phyloP scores from a whole-genome alignment of 208 protist species.

The Trypanosoma platydactyli region DNA sequence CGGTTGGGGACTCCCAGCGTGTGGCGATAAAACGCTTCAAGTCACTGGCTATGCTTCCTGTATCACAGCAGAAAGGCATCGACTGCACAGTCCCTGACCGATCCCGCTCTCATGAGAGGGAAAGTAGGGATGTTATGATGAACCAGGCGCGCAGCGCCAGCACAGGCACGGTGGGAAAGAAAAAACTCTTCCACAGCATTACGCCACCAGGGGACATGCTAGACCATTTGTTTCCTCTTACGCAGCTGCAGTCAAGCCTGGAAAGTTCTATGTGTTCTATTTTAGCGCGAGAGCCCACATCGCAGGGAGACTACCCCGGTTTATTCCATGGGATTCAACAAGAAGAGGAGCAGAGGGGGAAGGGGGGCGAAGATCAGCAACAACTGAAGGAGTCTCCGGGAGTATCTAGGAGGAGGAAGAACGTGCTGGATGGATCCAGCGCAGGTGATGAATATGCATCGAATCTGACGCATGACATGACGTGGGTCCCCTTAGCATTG shows the following conservation, averaged over 20 bases:
- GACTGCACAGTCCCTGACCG: background rate
- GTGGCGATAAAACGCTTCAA: background rate
- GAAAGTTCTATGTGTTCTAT: background rate
- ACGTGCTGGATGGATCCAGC: too few species aligned
- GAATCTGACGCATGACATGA: too few species aligned
- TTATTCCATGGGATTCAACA: too few species aligned
- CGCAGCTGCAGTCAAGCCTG: conserved; percentile 1
- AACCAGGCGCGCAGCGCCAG: background rate
- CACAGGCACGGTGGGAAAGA: background rate
- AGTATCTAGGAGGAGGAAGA: too few species aligned
- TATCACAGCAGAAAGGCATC: background rate
- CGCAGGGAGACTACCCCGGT: background rate
- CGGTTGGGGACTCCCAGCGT: background rate
- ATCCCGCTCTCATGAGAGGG: background rate
- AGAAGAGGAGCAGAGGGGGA: too few species aligned
- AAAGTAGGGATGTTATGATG: background rate
- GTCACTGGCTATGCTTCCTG: background rate
- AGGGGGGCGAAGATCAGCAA: too few species aligned
- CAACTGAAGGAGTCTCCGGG: too few species aligned
- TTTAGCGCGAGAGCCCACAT: background rate
- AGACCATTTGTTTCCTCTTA: background rate
- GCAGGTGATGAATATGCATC: too few species aligned
- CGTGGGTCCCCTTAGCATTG: too few species aligned
- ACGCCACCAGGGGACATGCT: background rate
- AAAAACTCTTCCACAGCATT: background rate